Conservation (phyloP, 768 basidiomycete species). For the Xerocomus spinulosus region DNA sequence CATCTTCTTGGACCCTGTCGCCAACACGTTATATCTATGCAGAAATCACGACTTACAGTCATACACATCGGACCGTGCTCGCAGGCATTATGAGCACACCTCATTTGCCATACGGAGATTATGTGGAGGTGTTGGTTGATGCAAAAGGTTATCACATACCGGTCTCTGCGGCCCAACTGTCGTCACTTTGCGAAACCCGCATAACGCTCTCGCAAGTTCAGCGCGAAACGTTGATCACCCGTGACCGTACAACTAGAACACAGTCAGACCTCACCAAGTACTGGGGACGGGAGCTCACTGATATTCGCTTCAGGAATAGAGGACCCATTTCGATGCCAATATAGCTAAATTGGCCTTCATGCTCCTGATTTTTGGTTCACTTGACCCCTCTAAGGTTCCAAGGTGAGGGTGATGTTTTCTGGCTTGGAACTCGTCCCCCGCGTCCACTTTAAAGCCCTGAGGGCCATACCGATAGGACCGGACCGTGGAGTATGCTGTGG, state of each 20-base stretch:
- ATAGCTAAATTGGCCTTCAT: slow-evolving; percentile 16
- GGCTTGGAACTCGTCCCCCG: neutral
- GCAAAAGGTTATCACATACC: slow-evolving; percentile 10
- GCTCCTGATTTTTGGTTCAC: slow-evolving; percentile 21
- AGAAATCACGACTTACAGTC: slow-evolving; percentile 42
- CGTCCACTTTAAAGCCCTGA: slow-evolving; percentile 13
- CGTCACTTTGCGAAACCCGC: too few relatives aligned
- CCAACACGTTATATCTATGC: neutral
- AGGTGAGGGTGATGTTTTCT: neutral
- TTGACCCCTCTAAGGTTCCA: too few relatives aligned
- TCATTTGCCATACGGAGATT: slow-evolving; percentile 39
- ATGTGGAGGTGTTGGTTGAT: neutral
- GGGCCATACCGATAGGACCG: slow-evolving; percentile 6
- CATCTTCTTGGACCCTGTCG: too few relatives aligned
- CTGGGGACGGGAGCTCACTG: slow-evolving; percentile 45
- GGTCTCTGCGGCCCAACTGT: too few relatives aligned
- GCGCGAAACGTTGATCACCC: too few relatives aligned
- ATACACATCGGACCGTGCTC: too few relatives aligned
- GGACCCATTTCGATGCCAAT: neutral
- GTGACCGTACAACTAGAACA: too few relatives aligned
- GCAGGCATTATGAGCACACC: too few relatives aligned
- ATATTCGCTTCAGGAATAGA: slow-evolving; percentile 56
- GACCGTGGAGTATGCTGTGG: slow-evolving; percentile 14
- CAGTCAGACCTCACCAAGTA: neutral
- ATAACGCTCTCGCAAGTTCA: too few relatives aligned